phyloP scores from a whole-genome alignment of 2,329 filamentous ascomycete genomes.

The Ophiocordyceps sinensis region DNA sequence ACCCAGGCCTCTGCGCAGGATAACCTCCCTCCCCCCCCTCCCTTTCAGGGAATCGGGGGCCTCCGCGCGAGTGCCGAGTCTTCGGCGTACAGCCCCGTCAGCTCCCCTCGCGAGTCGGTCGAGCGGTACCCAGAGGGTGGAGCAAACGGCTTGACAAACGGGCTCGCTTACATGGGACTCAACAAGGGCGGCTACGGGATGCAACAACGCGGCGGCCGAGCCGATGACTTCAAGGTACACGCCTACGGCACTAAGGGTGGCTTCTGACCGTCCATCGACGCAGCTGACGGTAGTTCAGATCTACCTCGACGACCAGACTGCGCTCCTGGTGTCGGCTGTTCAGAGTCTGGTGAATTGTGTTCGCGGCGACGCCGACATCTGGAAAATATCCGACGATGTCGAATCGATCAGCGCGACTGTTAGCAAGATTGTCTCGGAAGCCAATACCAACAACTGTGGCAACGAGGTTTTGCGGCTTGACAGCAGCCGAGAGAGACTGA shows the following conservation, averaged over 20 bases:
- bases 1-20: slow-evolving; percentile 20
- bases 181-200: slow-evolving; percentile 24
- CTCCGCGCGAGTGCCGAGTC: slow-evolving; percentile 49
- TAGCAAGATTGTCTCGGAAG: slow-evolving; percentile 52
- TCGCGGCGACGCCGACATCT: slow-evolving; percentile 47
- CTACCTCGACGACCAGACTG: slow-evolving; percentile 73
- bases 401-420: slow-evolving; percentile 57
- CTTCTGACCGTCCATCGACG: slow-evolving; percentile 3
- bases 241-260: slow-evolving; percentile 6
- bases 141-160: slow-evolving; percentile 21
- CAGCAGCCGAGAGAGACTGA: slow-evolving; percentile 48
- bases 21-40: slow-evolving; percentile 33
- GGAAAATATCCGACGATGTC: slow-evolving; percentile 55
- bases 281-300: slow-evolving; percentile 29
- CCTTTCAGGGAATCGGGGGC: slow-evolving; percentile 43
- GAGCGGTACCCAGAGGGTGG: slow-evolving; percentile 24
- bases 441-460: slow-evolving; percentile 39
- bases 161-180: slow-evolving; percentile 18
- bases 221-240: slow-evolving; percentile 35
- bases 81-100: slow-evolving; percentile 61
- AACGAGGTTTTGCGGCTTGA: slow-evolving; percentile 42
- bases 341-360: slow-evolving; percentile 66
- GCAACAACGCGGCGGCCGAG: slow-evolving; percentile 22
- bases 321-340: slow-evolving; percentile 63
- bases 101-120: slow-evolving; percentile 48